A percentile compares a stretch with the other conserved stretches of the same genome.
phyloP scores from a whole-genome alignment of 805 yeast genomes.

The Hagleromyces aurorensis region DNA sequence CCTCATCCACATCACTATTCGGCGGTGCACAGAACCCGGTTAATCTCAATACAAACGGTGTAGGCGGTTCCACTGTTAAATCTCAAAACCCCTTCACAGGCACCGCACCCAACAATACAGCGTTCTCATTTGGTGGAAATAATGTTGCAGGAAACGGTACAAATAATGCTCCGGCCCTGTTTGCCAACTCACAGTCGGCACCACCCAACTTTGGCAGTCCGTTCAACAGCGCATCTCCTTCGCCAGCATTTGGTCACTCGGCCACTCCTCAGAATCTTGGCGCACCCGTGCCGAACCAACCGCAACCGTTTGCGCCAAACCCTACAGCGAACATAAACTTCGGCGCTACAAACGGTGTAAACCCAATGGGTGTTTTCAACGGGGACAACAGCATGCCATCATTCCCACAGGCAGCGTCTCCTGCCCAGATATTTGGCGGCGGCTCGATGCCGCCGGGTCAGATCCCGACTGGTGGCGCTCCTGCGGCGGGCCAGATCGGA shows the following conservation, averaged over 20 bases:
- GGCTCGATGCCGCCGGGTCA: slow-evolving; percentile 5
- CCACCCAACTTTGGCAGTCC: slow-evolving; percentile 9
- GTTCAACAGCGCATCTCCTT: slow-evolving; percentile 10
- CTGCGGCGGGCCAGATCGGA: slow-evolving; percentile 6
- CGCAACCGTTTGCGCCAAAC: slow-evolving; percentile 1
- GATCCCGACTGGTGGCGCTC: slow-evolving; percentile 7
- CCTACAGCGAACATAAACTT: slow-evolving; percentile 1
- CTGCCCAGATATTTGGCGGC: slow-evolving; percentile 10
- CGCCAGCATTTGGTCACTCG: slow-evolving; percentile 18
- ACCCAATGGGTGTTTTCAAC: background rate
- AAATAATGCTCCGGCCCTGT: slow-evolving; percentile 3
- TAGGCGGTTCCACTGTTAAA: too few species aligned
- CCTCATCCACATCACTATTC: too few species aligned
- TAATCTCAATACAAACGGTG: too few species aligned
- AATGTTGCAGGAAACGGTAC: slow-evolving; percentile 1
- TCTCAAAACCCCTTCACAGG: slow-evolving; percentile 7
- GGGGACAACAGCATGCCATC: background rate
- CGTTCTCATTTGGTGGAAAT: slow-evolving; percentile 5
- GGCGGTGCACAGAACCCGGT: too few species aligned
- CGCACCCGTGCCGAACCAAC: background rate
- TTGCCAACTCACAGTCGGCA: slow-evolving; percentile 9
- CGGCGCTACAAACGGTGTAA: background rate
- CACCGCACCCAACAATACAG: slow-evolving; percentile 2
- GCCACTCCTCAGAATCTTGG: slow-evolving; percentile 12
- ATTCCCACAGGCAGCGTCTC: slow-evolving; percentile 4